Evolutionary conservation across 306 rosid genomes (phyloP).

Genomic region (Alnus glutinosa): DNA sequence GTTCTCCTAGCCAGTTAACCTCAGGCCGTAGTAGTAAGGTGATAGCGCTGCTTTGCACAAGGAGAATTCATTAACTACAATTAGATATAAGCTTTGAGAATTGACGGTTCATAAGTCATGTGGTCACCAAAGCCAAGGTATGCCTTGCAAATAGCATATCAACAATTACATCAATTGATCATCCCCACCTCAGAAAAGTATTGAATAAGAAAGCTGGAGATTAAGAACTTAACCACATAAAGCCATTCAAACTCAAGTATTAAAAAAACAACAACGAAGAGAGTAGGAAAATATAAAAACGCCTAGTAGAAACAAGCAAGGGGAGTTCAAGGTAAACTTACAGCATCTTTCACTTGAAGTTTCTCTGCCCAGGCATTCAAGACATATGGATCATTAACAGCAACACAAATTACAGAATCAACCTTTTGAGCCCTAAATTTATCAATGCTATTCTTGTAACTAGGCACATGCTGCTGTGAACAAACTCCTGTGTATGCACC

Average conservation of each 20-base stretch:
- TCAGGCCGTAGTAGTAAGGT: not conserved
- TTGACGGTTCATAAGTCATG: not conserved
- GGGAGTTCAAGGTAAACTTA: slow-evolving; percentile 37
- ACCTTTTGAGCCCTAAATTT: slow-evolving; percentile 79
- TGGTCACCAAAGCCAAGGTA: not conserved
- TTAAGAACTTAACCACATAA: not conserved
- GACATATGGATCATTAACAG: slow-evolving; percentile 82
- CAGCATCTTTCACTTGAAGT: slow-evolving; percentile 74
- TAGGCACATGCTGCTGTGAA: slow-evolving; percentile 83
- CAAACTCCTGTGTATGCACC: slow-evolving; percentile 98
- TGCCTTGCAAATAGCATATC: slow-evolving; percentile 2
- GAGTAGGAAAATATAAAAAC: not conserved
- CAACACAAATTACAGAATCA: slow-evolving; percentile 82
- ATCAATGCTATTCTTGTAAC: slow-evolving; percentile 71
- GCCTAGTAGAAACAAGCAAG: not conserved
- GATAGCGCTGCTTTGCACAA: not conserved
- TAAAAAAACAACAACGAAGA: not conserved
- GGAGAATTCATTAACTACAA: not conserved
- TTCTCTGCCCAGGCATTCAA: slow-evolving; percentile 89
- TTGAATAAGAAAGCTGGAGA: slow-evolving; percentile 6
- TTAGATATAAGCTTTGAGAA: not conserved
- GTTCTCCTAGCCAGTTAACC: not conserved
- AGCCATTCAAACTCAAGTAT: slow-evolving; percentile 7
- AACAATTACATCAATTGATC: not conserved
- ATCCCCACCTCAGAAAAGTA: slow-evolving; percentile 10